Percentiles rank a stretch among this genome's conserved stretches.
phyloP scores from a whole-genome alignment of 1,139 yeast genomes.

The Debaryomyces robertsiae region DNA sequence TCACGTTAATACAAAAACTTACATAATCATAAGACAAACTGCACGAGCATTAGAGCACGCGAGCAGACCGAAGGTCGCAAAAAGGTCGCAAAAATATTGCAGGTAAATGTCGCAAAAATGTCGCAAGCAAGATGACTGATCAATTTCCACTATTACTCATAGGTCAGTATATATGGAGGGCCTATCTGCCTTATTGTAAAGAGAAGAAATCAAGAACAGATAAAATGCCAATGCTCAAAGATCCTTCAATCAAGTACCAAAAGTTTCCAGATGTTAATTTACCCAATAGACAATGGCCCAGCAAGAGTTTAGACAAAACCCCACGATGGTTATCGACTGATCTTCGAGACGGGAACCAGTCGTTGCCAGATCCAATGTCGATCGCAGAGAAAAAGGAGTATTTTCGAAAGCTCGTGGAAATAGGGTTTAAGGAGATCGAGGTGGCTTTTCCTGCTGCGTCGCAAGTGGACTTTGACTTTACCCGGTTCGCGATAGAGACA shows the following conservation, averaged over 20 bases:
- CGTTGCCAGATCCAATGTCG: conserved; percentile 96
- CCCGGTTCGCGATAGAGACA: conserved; percentile 86
- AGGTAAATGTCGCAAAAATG: not conserved
- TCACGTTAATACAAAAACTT: too few species aligned
- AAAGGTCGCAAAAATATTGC: too few species aligned
- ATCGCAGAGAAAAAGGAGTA: conserved; percentile 86
- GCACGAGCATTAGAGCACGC: too few species aligned
- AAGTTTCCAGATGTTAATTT: conserved; percentile 67
- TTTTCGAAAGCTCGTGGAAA: conserved; percentile 80
- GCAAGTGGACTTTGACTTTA: conserved; percentile 94
- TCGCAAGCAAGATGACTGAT: not conserved
- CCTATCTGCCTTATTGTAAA: not conserved
- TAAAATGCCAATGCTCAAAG: conserved; percentile 44
- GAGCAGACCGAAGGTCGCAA: too few species aligned
- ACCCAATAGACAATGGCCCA: conserved; percentile 88
- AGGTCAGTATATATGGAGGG: not conserved
- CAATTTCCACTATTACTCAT: conserved; percentile 5
- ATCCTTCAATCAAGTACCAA: conserved; percentile 78
- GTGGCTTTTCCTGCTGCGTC: conserved; percentile 97
- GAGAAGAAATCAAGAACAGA: not conserved
- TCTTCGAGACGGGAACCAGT: conserved; percentile 95
- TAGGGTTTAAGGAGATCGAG: conserved; percentile 96
- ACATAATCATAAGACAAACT: conserved; percentile 1
- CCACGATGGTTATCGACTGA: conserved; percentile 98
- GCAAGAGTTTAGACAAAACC: conserved; percentile 68